Evolutionary conservation across 129 eudicot species (phyloP).

Genomic region (Centella asiatica): DNA sequence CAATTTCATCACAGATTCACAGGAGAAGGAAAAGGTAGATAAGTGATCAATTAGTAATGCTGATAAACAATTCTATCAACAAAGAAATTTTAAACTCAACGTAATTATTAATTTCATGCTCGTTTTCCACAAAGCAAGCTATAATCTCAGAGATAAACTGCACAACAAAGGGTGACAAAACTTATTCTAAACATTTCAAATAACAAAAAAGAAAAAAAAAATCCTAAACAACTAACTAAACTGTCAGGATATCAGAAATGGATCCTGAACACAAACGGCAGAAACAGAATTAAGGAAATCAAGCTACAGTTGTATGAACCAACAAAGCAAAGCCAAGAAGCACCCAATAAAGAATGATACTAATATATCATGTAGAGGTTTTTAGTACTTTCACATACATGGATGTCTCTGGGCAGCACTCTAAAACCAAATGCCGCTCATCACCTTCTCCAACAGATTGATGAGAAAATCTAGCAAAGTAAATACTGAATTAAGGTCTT

Average conservation of each 20-base stretch:
- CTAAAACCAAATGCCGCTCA: slow-evolving; percentile 70
- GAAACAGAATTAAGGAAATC: too few species aligned
- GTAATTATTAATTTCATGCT: too few species aligned
- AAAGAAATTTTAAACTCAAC: background rate
- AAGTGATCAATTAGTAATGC: background rate
- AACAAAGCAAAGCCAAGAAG: background rate
- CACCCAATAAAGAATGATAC: background rate
- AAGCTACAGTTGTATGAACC: too few species aligned
- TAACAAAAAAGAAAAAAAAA: too few species aligned
- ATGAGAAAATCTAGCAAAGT: slow-evolving; percentile 68
- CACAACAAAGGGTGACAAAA: too few species aligned
- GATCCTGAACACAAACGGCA: too few species aligned
- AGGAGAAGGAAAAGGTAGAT: background rate
- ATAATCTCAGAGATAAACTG: too few species aligned
- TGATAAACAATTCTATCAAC: background rate
- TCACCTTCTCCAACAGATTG: slow-evolving; percentile 94
- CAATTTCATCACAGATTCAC: slow-evolving; percentile 6
- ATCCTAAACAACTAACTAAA: too few species aligned
- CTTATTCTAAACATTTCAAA: too few species aligned
- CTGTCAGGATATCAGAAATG: too few species aligned
- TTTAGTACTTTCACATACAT: slow-evolving; percentile 42
- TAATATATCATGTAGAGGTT: background rate
- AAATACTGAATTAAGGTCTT: background rate
- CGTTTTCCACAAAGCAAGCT: too few species aligned
- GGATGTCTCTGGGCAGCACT: slow-evolving; percentile 74